phyloP scores from a whole-genome alignment of 2,329 filamentous ascomycete genomes.

The Aspergillaceae sp. region DNA sequence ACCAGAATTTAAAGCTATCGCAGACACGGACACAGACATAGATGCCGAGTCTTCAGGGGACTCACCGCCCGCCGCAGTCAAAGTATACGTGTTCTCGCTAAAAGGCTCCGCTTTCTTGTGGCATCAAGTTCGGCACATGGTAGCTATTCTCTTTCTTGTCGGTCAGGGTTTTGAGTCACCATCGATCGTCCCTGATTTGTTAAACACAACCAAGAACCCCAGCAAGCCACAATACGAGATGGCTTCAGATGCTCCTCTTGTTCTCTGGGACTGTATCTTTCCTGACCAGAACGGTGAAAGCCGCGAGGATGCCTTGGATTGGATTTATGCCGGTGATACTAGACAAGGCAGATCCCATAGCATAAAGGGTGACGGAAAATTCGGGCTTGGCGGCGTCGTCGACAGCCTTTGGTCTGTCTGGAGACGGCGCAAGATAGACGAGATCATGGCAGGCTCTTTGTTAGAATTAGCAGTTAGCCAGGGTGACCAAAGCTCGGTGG shows the following conservation, averaged over 20 bases:
- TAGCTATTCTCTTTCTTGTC: slow-evolving; percentile 83
- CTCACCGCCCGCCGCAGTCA: slow-evolving; percentile 37
- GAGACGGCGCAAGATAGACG: slow-evolving; percentile 80
- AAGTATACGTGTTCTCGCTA: slow-evolving; percentile 80
- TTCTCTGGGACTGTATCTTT: slow-evolving; percentile 94
- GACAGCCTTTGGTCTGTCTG: slow-evolving; percentile 75
- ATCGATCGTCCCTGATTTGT: slow-evolving; percentile 60
- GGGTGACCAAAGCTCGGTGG: slow-evolving; percentile 25
- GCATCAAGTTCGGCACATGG: slow-evolving; percentile 96
- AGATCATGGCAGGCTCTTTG: slow-evolving; percentile 68
- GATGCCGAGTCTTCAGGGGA: slow-evolving; percentile 9
- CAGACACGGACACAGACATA: slow-evolving; percentile 9
- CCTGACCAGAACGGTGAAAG: slow-evolving; percentile 45
- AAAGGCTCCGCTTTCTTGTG: slow-evolving; percentile 90
- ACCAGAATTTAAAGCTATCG: slow-evolving; percentile 37
- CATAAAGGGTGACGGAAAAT: slow-evolving; percentile 49
- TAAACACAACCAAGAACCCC: slow-evolving; percentile 64
- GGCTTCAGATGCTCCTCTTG: slow-evolving; percentile 80
- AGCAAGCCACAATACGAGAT: slow-evolving; percentile 80
- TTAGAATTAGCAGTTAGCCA: slow-evolving; percentile 52
- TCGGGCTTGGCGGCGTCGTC: slow-evolving; percentile 57
- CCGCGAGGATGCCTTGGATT: slow-evolving; percentile 57
- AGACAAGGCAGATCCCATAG: slow-evolving; percentile 29
- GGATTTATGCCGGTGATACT: slow-evolving; percentile 71
- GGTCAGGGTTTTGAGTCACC: slow-evolving; percentile 79